These are phyloP conservation scores for Peronospora destructor DNA, from an alignment of 352 stramenopile species.

Conservation along the genomic window DNA sequence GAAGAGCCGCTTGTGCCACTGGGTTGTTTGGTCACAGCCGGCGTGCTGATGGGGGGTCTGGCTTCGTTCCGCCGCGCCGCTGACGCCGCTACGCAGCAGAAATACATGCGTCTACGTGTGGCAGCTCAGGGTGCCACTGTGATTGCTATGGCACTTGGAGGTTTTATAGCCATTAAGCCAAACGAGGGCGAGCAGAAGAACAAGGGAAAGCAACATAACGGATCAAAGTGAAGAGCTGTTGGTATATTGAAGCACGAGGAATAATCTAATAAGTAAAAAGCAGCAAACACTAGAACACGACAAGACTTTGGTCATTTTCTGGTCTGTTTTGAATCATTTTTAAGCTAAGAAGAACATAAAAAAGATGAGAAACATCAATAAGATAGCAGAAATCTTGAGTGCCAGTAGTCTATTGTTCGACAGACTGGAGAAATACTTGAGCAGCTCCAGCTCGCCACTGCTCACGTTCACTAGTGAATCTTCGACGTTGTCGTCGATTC, in stretches of 20 bases:
- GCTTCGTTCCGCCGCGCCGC: slow-evolving; percentile 57
- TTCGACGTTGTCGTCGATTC: slow-evolving; percentile 83
- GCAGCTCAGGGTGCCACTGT: slow-evolving; percentile 68
- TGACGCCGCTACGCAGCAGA: slow-evolving; percentile 69
- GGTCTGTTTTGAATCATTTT: slow-evolving; percentile 2
- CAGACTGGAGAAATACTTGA: slow-evolving; percentile 81
- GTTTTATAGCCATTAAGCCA: slow-evolving; percentile 55
- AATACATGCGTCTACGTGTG: slow-evolving; percentile 73
- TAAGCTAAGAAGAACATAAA: slow-evolving; percentile 87
- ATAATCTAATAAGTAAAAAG: background rate
- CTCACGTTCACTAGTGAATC: slow-evolving; percentile 69
- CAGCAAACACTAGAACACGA: no score
- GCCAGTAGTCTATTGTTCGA: slow-evolving; percentile 84
- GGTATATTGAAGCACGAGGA: background rate
- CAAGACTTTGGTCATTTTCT: slow-evolving; percentile 3
- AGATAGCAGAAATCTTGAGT: slow-evolving; percentile 81
- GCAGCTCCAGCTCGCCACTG: slow-evolving; percentile 71
- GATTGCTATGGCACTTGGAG: slow-evolving; percentile 55
- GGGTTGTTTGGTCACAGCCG: slow-evolving; percentile 54
- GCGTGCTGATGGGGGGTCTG: slow-evolving; percentile 54
- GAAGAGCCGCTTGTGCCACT: slow-evolving; percentile 77
- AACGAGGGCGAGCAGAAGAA: slow-evolving; percentile 24
- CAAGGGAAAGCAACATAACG: slow-evolving; percentile 4
- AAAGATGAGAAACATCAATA: slow-evolving; percentile 85
- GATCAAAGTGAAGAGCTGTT: background rate